A percentile compares a stretch with the other conserved stretches of the same genome.
Conservation (phyloP, 2,329 filamentous ascomycete species). For the Chlorencoelia australis region DNA sequence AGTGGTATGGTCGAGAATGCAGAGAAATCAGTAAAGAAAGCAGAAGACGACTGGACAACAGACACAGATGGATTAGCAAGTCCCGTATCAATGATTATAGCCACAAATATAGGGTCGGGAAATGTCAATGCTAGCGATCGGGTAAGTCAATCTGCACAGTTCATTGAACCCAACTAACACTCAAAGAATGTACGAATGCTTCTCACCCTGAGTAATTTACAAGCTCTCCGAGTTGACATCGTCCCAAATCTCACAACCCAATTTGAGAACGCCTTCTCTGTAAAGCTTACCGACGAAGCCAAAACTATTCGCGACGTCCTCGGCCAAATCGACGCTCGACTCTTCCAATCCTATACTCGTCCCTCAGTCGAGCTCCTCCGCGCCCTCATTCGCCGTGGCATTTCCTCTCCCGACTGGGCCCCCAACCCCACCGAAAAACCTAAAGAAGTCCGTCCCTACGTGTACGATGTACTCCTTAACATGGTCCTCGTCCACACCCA, state of each 20-base stretch:
- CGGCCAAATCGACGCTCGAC: conserved; percentile 75
- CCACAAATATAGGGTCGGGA: conserved; percentile 35
- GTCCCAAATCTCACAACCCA: conserved; percentile 83
- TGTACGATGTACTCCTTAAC: conserved; percentile 75
- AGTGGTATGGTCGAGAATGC: conserved; percentile 97
- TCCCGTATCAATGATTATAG: conserved; percentile 23
- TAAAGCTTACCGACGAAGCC: conserved; percentile 87
- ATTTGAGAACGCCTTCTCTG: conserved; percentile 88
- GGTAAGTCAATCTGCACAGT: conserved; percentile 29
- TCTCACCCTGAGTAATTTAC: conserved; percentile 85
- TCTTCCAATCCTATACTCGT: conserved; percentile 87
- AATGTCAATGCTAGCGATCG: conserved; percentile 42
- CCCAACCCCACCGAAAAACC: conserved; percentile 49
- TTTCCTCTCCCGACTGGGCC: conserved; percentile 62
- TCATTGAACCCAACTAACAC: conserved; percentile 19
- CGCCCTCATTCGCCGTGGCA: conserved; percentile 60
- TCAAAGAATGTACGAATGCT: conserved; percentile 84
- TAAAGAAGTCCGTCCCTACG: conserved; percentile 71
- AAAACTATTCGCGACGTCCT: conserved; percentile 88
- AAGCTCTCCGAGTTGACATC: conserved; percentile 68
- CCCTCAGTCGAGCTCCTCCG: conserved; percentile 61
- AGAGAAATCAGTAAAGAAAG: conserved; percentile 58
- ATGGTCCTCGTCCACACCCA: conserved; percentile 90
- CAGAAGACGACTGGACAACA: conserved; percentile 30
- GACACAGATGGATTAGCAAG: conserved; percentile 25